Conservation (phyloP, 2,329 filamentous ascomycete genomes). For the Chaetoscypha palmicola region DNA sequence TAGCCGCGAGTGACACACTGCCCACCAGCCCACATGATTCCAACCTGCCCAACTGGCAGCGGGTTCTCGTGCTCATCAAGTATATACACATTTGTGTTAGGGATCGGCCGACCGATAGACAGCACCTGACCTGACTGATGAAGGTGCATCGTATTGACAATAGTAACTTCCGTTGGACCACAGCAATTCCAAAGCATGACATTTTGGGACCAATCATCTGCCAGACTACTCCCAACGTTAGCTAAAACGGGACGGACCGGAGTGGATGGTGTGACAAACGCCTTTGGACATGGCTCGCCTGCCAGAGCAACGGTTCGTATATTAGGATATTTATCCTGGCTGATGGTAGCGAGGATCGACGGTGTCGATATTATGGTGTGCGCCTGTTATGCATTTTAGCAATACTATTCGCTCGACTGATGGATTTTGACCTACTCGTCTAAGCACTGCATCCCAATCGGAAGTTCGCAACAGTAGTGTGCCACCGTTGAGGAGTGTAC, state of each 20-base stretch:
- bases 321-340: constrained; percentile 40
- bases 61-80: constrained; percentile 34
- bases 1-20: constrained; percentile 34
- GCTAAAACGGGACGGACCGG: neutral
- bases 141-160: constrained; percentile 50
- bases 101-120: constrained; percentile 48
- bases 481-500: constrained; percentile 49
- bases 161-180: constrained; percentile 53
- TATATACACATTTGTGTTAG: constrained; percentile 48
- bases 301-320: constrained; percentile 47
- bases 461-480: constrained; percentile 46
- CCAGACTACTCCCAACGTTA: constrained; percentile 33
- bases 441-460: constrained; percentile 41
- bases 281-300: constrained; percentile 45
- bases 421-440: constrained; percentile 33
- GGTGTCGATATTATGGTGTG: constrained; percentile 49
- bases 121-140: constrained; percentile 41
- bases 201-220: constrained; percentile 47
- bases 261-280: constrained; percentile 26
- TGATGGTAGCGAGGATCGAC: constrained; percentile 47
- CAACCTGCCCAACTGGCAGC: constrained; percentile 35
- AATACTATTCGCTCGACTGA: neutral
- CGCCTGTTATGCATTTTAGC: constrained; percentile 1
- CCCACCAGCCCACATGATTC: constrained; percentile 39
- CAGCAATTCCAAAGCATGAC: constrained; percentile 49